phyloP scores from a whole-genome alignment of 2,329 filamentous ascomycete species.

The Colletotrichum agaves region DNA sequence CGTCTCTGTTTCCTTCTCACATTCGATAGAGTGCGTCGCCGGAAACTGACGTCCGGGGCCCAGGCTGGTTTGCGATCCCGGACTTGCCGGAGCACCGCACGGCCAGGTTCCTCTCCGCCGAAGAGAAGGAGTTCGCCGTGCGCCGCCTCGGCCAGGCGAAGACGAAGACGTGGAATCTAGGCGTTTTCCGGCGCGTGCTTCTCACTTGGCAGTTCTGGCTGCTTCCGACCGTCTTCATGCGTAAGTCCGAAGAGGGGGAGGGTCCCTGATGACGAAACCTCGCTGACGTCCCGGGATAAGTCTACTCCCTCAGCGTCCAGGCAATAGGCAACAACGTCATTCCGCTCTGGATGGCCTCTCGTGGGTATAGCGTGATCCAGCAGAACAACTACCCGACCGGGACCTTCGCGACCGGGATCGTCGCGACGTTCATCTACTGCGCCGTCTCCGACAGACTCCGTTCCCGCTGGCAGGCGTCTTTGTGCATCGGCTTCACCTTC shows the following conservation, averaged over 20 bases:
- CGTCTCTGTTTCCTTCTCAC: neutral
- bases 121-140: slow-evolving; percentile 50
- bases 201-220: slow-evolving; percentile 59
- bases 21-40: no score
- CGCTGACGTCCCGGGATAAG: slow-evolving; percentile 25
- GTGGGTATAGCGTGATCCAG: slow-evolving; percentile 54
- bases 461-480: slow-evolving; percentile 56
- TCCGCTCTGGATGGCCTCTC: slow-evolving; percentile 56
- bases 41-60: neutral
- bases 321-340: slow-evolving; percentile 57
- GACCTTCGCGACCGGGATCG: slow-evolving; percentile 53
- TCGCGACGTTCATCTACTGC: slow-evolving; percentile 54
- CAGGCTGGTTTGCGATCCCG: slow-evolving; percentile 58
- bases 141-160: slow-evolving; percentile 46
- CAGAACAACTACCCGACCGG: slow-evolving; percentile 58
- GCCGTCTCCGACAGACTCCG: slow-evolving; percentile 53
- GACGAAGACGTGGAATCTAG: slow-evolving; percentile 35
- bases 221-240: slow-evolving; percentile 57
- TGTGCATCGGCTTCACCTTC: slow-evolving; percentile 55
- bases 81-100: slow-evolving; percentile 53
- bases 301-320: slow-evolving; percentile 57
- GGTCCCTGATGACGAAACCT: rapidly evolving
- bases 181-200: slow-evolving; percentile 26
- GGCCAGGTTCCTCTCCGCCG: slow-evolving; percentile 51
- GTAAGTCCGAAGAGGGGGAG: slow-evolving; percentile 39